phyloP scores from a whole-genome alignment of 345 rosid genomes.

The Brassica rapa region DNA sequence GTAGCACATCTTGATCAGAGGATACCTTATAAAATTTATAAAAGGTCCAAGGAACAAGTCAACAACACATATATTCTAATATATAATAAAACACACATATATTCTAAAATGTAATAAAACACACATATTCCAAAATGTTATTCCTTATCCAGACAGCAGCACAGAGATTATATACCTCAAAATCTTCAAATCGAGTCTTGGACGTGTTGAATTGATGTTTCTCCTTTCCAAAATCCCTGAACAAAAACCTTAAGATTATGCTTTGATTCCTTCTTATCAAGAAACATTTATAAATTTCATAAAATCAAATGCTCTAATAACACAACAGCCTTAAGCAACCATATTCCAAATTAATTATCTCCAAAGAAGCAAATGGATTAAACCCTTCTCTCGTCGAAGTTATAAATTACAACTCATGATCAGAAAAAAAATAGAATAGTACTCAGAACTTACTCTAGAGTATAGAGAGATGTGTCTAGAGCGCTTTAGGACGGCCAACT shows the following conservation, averaged over 20 bases:
- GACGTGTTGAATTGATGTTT: conserved; percentile 16
- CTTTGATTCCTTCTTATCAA: conserved; percentile 32
- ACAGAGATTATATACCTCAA: conserved; percentile 30
- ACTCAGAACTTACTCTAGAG: neutral
- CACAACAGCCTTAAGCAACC: neutral
- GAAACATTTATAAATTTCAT: neutral
- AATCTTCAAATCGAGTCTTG: conserved; percentile 14
- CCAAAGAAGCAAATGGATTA: neutral
- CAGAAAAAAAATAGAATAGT: neutral
- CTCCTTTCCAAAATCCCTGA: conserved; percentile 15
- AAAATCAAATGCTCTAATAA: neutral
- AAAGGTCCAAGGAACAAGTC: conserved; percentile 25
- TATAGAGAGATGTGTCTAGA: neutral
- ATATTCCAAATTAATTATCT: neutral
- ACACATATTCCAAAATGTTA: conserved; percentile 3
- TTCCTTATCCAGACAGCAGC: conserved; percentile 35
- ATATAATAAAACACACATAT: neutral
- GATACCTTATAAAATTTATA: conserved; percentile 27
- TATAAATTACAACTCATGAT: neutral
- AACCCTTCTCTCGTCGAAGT: neutral
- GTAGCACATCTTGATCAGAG: conserved; percentile 18
- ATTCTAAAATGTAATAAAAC: neutral
- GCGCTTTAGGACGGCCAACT: neutral
- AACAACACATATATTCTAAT: conserved; percentile 21
- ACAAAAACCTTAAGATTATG: conserved; percentile 11